phyloP scores from a whole-genome alignment of 1,284 basidiomycete genomes.

The Cutaneotrichosporon daszewskae region DNA sequence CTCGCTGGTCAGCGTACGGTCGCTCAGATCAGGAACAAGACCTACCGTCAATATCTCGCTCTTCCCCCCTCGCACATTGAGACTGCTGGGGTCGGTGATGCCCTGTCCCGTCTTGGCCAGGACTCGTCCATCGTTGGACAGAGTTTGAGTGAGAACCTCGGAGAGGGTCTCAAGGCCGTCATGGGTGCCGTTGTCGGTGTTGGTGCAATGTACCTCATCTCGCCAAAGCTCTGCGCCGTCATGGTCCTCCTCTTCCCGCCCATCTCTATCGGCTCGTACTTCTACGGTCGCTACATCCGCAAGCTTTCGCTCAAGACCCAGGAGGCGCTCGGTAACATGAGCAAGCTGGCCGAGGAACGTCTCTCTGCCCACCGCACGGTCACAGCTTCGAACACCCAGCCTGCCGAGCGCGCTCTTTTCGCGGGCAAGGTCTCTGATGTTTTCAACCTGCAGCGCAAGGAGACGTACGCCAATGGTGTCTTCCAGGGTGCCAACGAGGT shows the following conservation, averaged over 20 bases:
- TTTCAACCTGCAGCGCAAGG: constrained; percentile 42
- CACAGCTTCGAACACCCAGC: constrained; percentile 43
- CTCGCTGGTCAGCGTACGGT: constrained; percentile 45
- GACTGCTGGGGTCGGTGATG: constrained; percentile 42
- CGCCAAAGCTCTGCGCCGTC: constrained; percentile 38
- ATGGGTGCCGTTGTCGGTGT: constrained; percentile 41
- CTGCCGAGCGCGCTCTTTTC: constrained; percentile 33
- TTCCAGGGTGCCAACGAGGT: constrained; percentile 44
- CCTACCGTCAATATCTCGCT: constrained; percentile 42
- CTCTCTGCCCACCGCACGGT: constrained; percentile 45
- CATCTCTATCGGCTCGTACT: constrained; percentile 45
- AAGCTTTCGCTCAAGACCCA: constrained; percentile 42
- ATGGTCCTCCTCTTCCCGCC: constrained; percentile 45
- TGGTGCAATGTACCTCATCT: constrained; percentile 44
- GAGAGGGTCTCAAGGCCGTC: constrained; percentile 44
- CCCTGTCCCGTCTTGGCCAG: constrained; percentile 43
- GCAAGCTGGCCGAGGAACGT: constrained; percentile 43
- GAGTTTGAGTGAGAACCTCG: constrained; percentile 41
- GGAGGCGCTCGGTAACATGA: constrained; percentile 45
- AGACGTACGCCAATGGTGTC: constrained; percentile 44
- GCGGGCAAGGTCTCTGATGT: constrained; percentile 38
- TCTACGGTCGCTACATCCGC: constrained; percentile 44
- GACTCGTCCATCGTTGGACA: constrained; percentile 45
- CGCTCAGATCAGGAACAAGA: constrained; percentile 41
- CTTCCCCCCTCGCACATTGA: constrained; percentile 46